These are phyloP conservation scores for Coemansia sp. DNA, from an alignment of 192 early-diverging fungal genomes.

Conservation along the genomic window DNA sequence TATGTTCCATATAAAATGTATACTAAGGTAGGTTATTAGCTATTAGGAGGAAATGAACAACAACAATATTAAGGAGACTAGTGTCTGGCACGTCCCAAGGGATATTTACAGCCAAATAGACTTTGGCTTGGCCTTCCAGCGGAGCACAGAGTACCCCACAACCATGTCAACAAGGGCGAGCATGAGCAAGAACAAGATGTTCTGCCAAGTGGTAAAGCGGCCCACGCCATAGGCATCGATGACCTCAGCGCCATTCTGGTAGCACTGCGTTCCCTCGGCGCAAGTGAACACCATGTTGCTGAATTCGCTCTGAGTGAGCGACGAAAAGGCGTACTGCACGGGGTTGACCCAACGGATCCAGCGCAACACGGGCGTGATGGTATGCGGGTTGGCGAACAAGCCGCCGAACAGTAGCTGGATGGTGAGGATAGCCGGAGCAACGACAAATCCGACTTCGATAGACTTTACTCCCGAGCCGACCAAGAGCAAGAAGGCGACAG, in stretches of 20 bases:
- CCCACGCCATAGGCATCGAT: constrained; percentile 37
- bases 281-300: constrained; percentile 40
- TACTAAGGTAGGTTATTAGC: background rate
- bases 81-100: background rate
- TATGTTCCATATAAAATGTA: background rate
- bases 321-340: constrained; percentile 44
- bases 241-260: constrained; percentile 33
- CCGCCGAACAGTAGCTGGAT: constrained; percentile 57
- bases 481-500: constrained; percentile 38
- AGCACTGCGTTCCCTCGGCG: constrained; percentile 34
- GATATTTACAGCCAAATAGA: constrained; percentile 44
- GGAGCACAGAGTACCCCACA: constrained; percentile 37
- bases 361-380: constrained; percentile 50
- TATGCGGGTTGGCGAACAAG: constrained; percentile 42
- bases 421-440: constrained; percentile 40
- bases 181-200: constrained; percentile 48
- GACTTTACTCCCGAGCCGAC: constrained; percentile 46
- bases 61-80: background rate
- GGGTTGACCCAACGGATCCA: constrained; percentile 59
- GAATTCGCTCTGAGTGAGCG: constrained; percentile 54
- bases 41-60: background rate
- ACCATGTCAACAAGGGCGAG: constrained; percentile 34
- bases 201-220: constrained; percentile 47
- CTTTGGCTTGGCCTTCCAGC: constrained; percentile 53
- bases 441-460: constrained; percentile 49